phyloP scores from a whole-genome alignment of 805 yeast genomes.

The Metschnikowia lachancei region DNA sequence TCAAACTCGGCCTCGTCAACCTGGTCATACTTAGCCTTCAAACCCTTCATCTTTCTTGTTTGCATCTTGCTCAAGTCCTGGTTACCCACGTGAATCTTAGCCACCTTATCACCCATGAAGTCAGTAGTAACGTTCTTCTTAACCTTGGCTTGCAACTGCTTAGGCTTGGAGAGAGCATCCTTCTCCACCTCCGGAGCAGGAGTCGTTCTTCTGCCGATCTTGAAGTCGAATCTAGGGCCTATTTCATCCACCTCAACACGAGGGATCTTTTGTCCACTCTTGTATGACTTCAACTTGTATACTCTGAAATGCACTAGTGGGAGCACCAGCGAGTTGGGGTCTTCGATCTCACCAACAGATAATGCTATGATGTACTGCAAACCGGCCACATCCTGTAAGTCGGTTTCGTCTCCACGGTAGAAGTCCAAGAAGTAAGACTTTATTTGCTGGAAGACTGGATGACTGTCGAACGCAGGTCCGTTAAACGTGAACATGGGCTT shows the following conservation, averaged over 20 bases:
- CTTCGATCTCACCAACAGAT: conserved; percentile 72
- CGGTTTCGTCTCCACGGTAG: conserved; percentile 80
- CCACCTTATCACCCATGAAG: conserved; percentile 92
- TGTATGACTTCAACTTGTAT: conserved; percentile 76
- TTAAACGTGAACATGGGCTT: conserved; percentile 93
- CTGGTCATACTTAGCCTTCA: conserved; percentile 84
- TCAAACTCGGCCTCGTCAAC: conserved; percentile 48
- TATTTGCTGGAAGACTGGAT: conserved; percentile 80
- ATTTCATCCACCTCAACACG: conserved; percentile 92
- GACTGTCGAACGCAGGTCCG: conserved; percentile 86
- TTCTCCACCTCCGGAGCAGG: conserved; percentile 86
- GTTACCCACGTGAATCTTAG: conserved; percentile 92
- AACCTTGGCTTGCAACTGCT: conserved; percentile 73
- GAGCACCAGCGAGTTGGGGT: conserved; percentile 64
- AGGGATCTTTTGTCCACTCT: conserved; percentile 84
- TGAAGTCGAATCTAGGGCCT: conserved; percentile 94
- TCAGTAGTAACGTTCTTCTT: conserved; percentile 90
- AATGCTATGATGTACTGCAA: conserved; percentile 86
- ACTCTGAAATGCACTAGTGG: conserved; percentile 90
- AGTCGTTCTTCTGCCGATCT: conserved; percentile 78
- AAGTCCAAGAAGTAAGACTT: conserved; percentile 89
- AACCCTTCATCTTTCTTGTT: conserved; percentile 98
- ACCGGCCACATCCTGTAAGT: conserved; percentile 89
- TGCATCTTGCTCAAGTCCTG: conserved; percentile 89
- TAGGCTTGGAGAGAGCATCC: conserved; percentile 81